Evolutionary conservation across 352 stramenopile genomes (phyloP).

Genomic region (Globisporangium paddicum): DNA sequence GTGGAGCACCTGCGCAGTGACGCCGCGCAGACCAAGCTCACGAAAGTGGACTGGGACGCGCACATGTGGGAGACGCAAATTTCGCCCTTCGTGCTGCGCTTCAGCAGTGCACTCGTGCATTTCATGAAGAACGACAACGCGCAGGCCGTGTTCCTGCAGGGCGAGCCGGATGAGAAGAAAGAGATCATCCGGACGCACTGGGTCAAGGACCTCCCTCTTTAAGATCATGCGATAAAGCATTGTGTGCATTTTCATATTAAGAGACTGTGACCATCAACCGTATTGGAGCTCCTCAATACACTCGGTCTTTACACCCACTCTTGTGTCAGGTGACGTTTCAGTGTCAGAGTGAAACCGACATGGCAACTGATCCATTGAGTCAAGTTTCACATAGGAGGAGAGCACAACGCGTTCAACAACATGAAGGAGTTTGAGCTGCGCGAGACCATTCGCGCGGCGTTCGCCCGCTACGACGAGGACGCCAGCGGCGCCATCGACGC

Average conservation of each 20-base stretch:
- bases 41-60: constrained; percentile 58
- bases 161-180: constrained; percentile 36
- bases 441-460: constrained; percentile 50
- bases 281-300: neutral
- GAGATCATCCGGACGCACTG: constrained; percentile 78
- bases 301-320: neutral
- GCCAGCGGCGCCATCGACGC: constrained; percentile 47
- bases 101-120: constrained; percentile 61
- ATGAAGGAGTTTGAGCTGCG: constrained; percentile 31
- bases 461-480: constrained; percentile 58
- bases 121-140: constrained; percentile 64
- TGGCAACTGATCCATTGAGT: neutral
- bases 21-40: constrained; percentile 59
- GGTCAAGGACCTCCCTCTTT: constrained; percentile 23
- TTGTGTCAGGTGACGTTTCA: neutral
- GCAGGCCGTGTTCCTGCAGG: constrained; percentile 45
- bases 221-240: neutral
- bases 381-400: neutral
- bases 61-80: constrained; percentile 68
- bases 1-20: constrained; percentile 72
- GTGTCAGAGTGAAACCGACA: neutral
- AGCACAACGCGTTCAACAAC: neutral
- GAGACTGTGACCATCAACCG: neutral
- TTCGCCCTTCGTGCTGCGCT: constrained; percentile 58
- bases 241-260: neutral